Conservation (phyloP, 768 basidiomycete genomes). For the Boletus pseudopeckii region DNA sequence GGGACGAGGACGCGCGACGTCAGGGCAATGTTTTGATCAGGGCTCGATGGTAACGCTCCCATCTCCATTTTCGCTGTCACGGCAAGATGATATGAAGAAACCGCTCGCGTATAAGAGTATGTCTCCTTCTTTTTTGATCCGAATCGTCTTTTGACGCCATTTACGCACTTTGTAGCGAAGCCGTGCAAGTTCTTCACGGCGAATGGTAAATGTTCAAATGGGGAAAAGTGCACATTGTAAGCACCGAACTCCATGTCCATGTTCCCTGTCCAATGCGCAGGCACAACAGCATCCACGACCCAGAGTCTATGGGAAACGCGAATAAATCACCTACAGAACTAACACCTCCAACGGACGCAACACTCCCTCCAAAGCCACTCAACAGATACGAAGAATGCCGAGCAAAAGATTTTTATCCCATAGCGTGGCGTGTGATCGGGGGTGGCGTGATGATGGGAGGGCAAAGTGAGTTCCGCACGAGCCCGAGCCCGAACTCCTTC, state of each 20-base stretch:
- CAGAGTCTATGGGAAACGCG: constrained; percentile 1
- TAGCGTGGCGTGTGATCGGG: constrained; percentile 75
- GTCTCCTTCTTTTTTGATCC: neutral
- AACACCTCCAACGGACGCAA: constrained; percentile 3
- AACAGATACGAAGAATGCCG: constrained; percentile 34
- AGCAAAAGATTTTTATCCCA: constrained; percentile 55
- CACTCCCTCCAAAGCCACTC: constrained; percentile 28
- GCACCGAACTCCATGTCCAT: constrained; percentile 18
- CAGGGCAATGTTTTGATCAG: constrained; percentile 4
- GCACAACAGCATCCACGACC: constrained; percentile 44
- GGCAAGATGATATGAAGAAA: constrained; percentile 20
- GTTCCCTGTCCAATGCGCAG: neutral
- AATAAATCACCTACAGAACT: neutral
- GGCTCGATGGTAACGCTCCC: neutral
- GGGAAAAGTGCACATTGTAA: constrained; percentile 58
- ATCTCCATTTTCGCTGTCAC: neutral
- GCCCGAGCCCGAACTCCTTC: neutral
- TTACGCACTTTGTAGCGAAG: constrained; percentile 41
- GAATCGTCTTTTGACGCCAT: neutral
- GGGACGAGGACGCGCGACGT: constrained; percentile 7
- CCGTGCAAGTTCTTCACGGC: constrained; percentile 54
- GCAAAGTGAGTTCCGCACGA: constrained; percentile 19
- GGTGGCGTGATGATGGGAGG: constrained; percentile 70
- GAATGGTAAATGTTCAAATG: constrained; percentile 49
- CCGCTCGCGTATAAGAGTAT: constrained; percentile 30